Evolutionary conservation across 2,329 filamentous ascomycete genomes (phyloP).

Genomic region (Colletotrichum musicola): DNA sequence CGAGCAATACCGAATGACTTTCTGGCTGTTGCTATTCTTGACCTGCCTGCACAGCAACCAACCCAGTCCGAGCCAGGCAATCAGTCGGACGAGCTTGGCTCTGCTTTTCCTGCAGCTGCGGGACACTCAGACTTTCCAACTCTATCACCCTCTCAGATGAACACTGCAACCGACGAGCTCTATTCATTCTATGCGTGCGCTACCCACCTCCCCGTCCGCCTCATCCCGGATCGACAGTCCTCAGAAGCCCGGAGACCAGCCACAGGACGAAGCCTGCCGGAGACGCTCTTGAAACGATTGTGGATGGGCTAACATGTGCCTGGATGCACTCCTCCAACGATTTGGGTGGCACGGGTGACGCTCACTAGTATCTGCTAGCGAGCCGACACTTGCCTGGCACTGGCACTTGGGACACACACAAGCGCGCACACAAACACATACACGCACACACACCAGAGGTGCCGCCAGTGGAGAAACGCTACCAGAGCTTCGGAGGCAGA

Average conservation of each 20-base stretch:
- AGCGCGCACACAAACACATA: conserved; percentile 3
- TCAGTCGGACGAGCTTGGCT: conserved; percentile 31
- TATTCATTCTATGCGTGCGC: neutral
- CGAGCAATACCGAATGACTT: conserved; percentile 15
- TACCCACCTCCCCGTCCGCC: conserved; percentile 1
- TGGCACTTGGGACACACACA: neutral
- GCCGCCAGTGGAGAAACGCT: too few relatives aligned
- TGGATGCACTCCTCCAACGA: conserved; percentile 4
- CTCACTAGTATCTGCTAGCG: neutral
- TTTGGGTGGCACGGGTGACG: neutral
- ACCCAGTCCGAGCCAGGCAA: conserved; percentile 4
- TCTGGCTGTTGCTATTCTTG: conserved; percentile 28
- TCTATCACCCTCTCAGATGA: conserved; percentile 31
- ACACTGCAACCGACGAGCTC: conserved; percentile 24
- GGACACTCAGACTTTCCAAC: conserved; percentile 30
- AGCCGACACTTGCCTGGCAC: neutral
- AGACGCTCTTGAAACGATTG: conserved; percentile 33
- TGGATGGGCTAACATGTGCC: conserved; percentile 13
- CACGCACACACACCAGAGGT: too few relatives aligned
- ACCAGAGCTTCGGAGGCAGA: neutral
- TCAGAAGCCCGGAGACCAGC: conserved; percentile 10
- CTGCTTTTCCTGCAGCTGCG: conserved; percentile 21
- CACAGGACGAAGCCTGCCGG: conserved; percentile 28
- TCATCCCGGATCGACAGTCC: conserved; percentile 8
- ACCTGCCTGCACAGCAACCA: conserved; percentile 19